phyloP scores from a whole-genome alignment of 2,329 filamentous ascomycete genomes.

The Colletotrichum aenigma region DNA sequence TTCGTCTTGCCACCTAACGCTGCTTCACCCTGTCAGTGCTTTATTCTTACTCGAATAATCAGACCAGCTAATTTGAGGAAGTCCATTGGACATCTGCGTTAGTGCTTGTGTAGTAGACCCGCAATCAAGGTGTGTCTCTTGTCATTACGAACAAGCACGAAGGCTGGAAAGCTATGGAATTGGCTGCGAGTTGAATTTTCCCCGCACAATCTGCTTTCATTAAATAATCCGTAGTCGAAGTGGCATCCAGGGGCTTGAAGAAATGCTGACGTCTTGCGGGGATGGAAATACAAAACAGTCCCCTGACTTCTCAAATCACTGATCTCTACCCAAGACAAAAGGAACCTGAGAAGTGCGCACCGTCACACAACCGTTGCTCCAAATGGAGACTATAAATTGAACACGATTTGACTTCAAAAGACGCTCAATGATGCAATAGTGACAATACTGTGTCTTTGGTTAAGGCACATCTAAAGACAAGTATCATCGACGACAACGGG shows the following conservation, averaged over 20 bases:
- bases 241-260: background rate
- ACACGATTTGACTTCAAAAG: too few relatives aligned
- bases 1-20: background rate
- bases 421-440: too few relatives aligned
- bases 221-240: background rate
- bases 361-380: background rate
- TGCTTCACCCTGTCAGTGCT: background rate
- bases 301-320: background rate
- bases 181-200: background rate
- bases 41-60: background rate
- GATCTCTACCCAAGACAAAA: background rate
- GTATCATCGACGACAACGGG: too few relatives aligned
- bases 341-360: background rate
- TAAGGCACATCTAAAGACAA: too few relatives aligned
- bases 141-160: background rate
- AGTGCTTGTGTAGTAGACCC: too few relatives aligned
- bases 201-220: background rate
- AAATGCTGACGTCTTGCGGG: too few relatives aligned
- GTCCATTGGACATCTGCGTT: too few relatives aligned
- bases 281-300: background rate
- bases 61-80: too few relatives aligned
- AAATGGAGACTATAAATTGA: too few relatives aligned
- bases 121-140: background rate
- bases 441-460: too few relatives aligned
- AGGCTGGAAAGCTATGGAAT: fast-evolving